Percentiles rank a stretch among this genome's conserved stretches.
Evolutionary conservation across 176 grass and related monocot genomes (phyloP).

Genomic region (Oryza rufipogon): DNA sequence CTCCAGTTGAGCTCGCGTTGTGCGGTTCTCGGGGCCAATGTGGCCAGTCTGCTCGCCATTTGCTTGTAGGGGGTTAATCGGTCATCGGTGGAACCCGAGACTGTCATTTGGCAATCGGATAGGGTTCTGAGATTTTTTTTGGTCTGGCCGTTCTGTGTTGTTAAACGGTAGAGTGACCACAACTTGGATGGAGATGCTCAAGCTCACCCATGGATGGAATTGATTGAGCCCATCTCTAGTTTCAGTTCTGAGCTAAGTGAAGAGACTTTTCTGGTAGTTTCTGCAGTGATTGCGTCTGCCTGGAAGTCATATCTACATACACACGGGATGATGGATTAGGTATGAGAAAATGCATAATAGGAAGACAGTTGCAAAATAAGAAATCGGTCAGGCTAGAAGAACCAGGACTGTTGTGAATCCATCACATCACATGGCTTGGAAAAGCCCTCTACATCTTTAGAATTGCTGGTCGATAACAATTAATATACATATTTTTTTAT

Average conservation of each 20-base stretch:
- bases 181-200: not conserved
- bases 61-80: not conserved
- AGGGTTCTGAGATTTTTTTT: not conserved
- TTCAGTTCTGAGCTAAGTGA: not conserved
- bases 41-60: not conserved
- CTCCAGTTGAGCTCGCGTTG: not conserved
- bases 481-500: not conserved
- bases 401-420: not conserved
- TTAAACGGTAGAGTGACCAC: not conserved
- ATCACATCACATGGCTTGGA: not conserved
- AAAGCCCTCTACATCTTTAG: not conserved
- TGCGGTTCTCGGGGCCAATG: not conserved
- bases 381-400: slow-evolving; percentile 18
- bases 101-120: not conserved
- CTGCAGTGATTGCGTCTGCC: not conserved
- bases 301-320: not conserved
- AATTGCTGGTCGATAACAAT: slow-evolving; percentile 1
- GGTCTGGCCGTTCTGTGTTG: not conserved
- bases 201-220: not conserved
- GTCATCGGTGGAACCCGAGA: not conserved
- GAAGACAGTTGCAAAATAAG: not conserved
- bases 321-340: not conserved
- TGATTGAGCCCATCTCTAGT: not conserved
- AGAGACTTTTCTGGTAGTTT: not conserved
- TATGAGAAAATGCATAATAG: not conserved